Base-by-base conservation (phyloP, 1,284 basidiomycete genomes). In the Anthracocystis panici-leucophaei region DNA sequence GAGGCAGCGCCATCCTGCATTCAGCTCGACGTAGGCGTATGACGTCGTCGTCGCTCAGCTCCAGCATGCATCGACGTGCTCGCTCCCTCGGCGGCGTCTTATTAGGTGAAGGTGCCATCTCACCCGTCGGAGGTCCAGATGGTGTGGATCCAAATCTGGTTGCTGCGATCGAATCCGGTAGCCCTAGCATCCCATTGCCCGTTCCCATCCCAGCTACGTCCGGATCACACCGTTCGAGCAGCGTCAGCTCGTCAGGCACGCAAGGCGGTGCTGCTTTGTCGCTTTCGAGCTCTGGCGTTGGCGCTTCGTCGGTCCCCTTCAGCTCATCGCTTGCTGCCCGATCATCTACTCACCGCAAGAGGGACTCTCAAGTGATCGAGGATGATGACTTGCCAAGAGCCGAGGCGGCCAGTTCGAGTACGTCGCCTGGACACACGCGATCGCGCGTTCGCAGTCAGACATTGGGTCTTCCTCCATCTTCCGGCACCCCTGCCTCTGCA, bases 101-200 rank as follows among this genome's bases (percentile, higher is more conserved):
- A 29, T 62, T 82, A 8, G 72, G 77, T 16, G 76, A 77, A 41
- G 66, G 74, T 25, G 63, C 70, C 27, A 54, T 76, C 50, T 80
- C 83, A 40, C 78, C 83, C 7, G 67, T 84, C 11, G 83, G 83
- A 38, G 83, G 83, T 8, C 81, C 82, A 5, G 83, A 84, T 31
- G 83, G 83, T 23, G 82, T 84, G 11, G 83, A 84, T 62, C 83
- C 83, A 0, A 76, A 77, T 16, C 64, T 84, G 11, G 76, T 84
- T 7, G 83, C 83, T 11, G 83, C 83, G 18, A 83, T 84, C 60
- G 71, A 78, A 9, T 70, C 73, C 23, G 68, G 73, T 38, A 78
- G 66, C 46, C 62, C 70, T 18, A 74, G 50, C 50, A 75, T 79
- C 35, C 81, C 80, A 11, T 41, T 66, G 18, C 69, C 66, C 18